Percentiles rank a stretch among this genome's conserved stretches.
phyloP scores from a whole-genome alignment of 176 grass and related monocot genomes.

The Hordeum marinum region DNA sequence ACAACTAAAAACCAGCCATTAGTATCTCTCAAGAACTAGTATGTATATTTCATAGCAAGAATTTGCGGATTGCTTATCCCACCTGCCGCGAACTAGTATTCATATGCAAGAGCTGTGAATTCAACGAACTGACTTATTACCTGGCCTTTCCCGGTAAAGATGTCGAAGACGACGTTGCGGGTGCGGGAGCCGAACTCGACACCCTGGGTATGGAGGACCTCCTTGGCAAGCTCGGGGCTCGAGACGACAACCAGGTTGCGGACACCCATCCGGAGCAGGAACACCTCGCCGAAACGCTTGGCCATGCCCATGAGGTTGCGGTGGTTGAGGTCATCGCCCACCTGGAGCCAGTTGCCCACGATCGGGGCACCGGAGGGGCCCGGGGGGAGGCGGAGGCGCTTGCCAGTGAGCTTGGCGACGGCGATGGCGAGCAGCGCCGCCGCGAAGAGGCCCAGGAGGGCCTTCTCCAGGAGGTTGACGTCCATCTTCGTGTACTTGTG shows the following conservation, averaged over 20 bases:
- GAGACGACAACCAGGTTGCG: background rate
- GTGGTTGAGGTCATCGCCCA: background rate
- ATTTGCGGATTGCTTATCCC: too few species aligned
- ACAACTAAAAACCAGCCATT: too few species aligned
- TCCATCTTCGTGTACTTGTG: background rate
- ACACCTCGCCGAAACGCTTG: background rate
- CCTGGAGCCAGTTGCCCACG: background rate
- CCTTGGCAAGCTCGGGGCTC: background rate
- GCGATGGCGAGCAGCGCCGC: background rate
- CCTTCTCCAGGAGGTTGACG: background rate
- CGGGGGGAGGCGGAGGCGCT: background rate
- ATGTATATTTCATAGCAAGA: too few species aligned
- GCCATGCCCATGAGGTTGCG: background rate
- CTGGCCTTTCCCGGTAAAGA: slow-evolving; percentile 78
- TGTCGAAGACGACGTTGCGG: slow-evolving; percentile 79
- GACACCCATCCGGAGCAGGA: background rate
- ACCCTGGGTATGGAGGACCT: slow-evolving; percentile 74
- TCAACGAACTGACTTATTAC: background rate
- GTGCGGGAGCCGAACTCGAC: slow-evolving; percentile 88
- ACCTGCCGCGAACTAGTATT: too few species aligned
- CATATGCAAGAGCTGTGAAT: too few species aligned
- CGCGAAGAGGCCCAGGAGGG: background rate
- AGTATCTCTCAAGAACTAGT: too few species aligned
- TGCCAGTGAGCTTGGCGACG: background rate
- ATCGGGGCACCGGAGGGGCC: background rate